These are phyloP conservation scores for Aspergillus saccharolyticus DNA, from an alignment of 495 filamentous ascomycete genomes.

Conservation along the genomic window DNA sequence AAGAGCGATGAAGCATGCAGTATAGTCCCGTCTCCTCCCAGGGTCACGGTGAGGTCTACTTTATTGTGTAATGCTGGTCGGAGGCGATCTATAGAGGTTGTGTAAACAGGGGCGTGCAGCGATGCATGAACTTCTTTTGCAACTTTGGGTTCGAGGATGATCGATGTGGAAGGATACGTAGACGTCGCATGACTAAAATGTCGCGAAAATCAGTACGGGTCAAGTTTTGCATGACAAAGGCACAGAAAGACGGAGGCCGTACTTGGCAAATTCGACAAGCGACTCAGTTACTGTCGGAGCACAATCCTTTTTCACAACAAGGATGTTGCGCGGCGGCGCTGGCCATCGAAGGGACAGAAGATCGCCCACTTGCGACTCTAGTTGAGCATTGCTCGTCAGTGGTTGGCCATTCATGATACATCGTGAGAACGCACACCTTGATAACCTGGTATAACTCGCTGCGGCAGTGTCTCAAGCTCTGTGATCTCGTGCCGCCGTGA, in stretches of 20 bases:
- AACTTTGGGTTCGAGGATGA: conserved; percentile 76
- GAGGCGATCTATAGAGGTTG: conserved; percentile 31
- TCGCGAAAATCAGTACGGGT: conserved; percentile 6
- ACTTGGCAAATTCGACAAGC: conserved; percentile 73
- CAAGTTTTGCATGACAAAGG: background rate
- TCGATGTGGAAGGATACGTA: conserved; percentile 73
- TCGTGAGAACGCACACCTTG: conserved; percentile 40
- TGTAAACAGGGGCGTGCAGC: conserved; percentile 74
- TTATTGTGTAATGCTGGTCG: conserved; percentile 52
- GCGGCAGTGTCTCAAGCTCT: conserved; percentile 38
- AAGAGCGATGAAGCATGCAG: conserved; percentile 88
- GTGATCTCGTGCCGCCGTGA: conserved; percentile 33
- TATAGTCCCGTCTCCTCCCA: conserved; percentile 95
- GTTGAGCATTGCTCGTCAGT: background rate
- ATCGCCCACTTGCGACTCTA: conserved; percentile 52
- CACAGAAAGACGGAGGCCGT: conserved; percentile 11
- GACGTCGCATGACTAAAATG: conserved; percentile 60
- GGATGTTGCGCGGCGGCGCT: conserved; percentile 78
- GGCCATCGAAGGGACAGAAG: conserved; percentile 87
- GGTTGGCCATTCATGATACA: background rate
- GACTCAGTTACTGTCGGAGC: conserved; percentile 65
- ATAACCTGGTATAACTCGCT: conserved; percentile 43
- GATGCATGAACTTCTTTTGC: conserved; percentile 68
- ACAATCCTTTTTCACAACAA: conserved; percentile 82
- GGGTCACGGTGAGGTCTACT: conserved; percentile 78